Percentiles rank a stretch among this genome's conserved stretches.
phyloP scores from a whole-genome alignment of 2,329 filamentous ascomycete species.

The Ophiostoma piceae region DNA sequence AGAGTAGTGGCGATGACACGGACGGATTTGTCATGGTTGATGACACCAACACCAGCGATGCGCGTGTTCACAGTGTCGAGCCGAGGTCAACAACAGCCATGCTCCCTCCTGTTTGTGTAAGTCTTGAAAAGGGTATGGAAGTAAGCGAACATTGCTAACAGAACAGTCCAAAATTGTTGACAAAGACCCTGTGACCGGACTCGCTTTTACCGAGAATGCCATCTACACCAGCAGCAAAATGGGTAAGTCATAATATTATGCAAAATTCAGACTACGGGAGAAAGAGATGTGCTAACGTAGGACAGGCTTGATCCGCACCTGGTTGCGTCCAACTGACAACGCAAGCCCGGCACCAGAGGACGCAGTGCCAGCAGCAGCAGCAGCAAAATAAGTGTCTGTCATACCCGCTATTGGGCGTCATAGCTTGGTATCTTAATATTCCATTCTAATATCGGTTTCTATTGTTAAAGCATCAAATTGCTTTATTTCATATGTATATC shows the following conservation, averaged over 20 bases:
- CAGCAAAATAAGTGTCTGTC: neutral
- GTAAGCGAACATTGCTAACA: neutral
- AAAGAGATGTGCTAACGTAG: slow-evolving; percentile 30
- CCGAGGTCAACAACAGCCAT: slow-evolving; percentile 77
- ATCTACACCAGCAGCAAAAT: slow-evolving; percentile 90
- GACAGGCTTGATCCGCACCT: slow-evolving; percentile 38
- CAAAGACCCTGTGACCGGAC: slow-evolving; percentile 78
- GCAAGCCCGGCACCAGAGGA: slow-evolving; percentile 29
- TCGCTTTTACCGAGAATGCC: slow-evolving; percentile 88
- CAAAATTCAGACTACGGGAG: neutral
- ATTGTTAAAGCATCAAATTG: neutral
- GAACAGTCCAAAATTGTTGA: slow-evolving; percentile 72
- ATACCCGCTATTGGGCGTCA: neutral
- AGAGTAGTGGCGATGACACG: slow-evolving; percentile 47
- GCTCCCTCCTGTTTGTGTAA: slow-evolving; percentile 82
- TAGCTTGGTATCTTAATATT: neutral
- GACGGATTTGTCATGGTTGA: slow-evolving; percentile 38
- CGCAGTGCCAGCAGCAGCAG: neutral
- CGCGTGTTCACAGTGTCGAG: slow-evolving; percentile 70
- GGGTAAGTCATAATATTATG: slow-evolving; percentile 49
- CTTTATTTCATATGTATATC: neutral
- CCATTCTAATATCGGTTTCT: neutral
- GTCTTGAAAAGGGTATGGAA: slow-evolving; percentile 28
- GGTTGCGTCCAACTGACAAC: slow-evolving; percentile 40
- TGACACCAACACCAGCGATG: slow-evolving; percentile 40